Base-by-base conservation (phyloP, 352 stramenopile species). In the Phytophthora litchii region DNA sequence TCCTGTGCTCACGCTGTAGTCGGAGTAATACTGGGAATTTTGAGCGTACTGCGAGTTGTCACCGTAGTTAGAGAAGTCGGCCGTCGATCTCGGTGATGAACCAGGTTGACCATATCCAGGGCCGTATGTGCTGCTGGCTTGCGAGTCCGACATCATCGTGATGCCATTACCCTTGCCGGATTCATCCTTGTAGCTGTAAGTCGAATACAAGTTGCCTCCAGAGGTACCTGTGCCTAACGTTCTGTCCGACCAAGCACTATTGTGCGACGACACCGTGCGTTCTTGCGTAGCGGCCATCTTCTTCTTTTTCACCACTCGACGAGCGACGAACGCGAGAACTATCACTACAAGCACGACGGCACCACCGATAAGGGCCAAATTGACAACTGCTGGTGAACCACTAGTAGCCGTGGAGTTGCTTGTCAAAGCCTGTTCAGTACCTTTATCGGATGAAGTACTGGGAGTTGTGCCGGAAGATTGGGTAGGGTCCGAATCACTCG, bases 241-340 rank as follows among this genome's bases (percentile, higher is more conserved):
- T 40, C 61, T 47, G 23, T 65, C 54, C 2, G 54, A 74, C 57
- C 51, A 73, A 9, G 45, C 23, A 29, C 66, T 65, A 25, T 44
- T 56, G 13, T 51, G 42, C 14, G 55, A 74, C 14, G 72, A 71
- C 29, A 75, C 54, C 10, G 53, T 61, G 21, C 47, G 66, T 34
- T 78, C 65, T 29, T 74, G 58, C 10, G 68, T 66, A 1, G 50
- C 36, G 5, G 55, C 60, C 21, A 66, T 73, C 45, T 69, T 74
- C 37, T 61, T 67, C 52, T 64, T 77, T 41, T 54, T 70, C 20
- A 54, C 12, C 8, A 74, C 44, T 1, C 72, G 73, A 23, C 62
- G 73, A 10, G 68, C 56, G 19, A 92, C 65, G 47, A 92, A 89
- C 3, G 80, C 20, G 5, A 70, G 55, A 10, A 90, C 61, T 25